Evolutionary conservation across 176 grass and related monocot genomes (phyloP), one percentile per base, ranked within the genome.

Genomic region (Saccharum spontaneum): DNA sequence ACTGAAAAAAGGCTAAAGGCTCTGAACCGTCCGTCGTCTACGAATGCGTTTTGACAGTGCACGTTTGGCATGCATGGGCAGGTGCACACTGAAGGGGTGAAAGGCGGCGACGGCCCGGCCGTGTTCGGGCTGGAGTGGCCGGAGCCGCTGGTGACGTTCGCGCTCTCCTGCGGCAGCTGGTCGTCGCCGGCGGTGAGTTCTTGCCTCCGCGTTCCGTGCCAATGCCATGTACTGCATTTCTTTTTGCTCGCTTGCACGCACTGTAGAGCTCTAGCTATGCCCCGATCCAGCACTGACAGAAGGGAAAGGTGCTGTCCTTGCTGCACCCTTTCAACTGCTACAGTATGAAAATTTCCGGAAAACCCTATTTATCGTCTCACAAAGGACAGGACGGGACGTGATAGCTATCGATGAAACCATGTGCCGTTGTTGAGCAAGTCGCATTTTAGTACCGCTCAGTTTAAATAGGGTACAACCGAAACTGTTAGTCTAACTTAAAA

Each of bases 91-190:
- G 90, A 73, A 75, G 83, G 60, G 69, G 22, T 40, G 55, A 92
- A 90, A 63, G 80, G 52, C 57, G 80, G 39, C 59, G 20, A 86
- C 34, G 87, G 86, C 70, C 33, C 31, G 85, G 83, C 71, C 11
- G 48, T 76, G 63, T 79, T 87, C 44, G 87, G 85, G 50, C 72
- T 97, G 76, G 91, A 94, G 33, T 92, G 91, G 91, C 83, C 87
- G 28, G 92, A 97, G 73, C 94, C 92, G 48, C 73, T 87, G 63
- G 86, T 97, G 77, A 90, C 92, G 4, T 94, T 92, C 48, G 87
- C 90, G 16, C 87, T 94, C 26, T 97, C 94, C 44, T 94, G 91
- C 57, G 91, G 94, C 17, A 97, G 94, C 75, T 90, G 87, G 89
- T 94, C 94, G 30, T 97, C 92, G 31, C 94, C 92, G 62, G 91